Evolutionary conservation across 805 yeast species (phyloP).

Genomic region (Starmerella gropengiesseri): DNA sequence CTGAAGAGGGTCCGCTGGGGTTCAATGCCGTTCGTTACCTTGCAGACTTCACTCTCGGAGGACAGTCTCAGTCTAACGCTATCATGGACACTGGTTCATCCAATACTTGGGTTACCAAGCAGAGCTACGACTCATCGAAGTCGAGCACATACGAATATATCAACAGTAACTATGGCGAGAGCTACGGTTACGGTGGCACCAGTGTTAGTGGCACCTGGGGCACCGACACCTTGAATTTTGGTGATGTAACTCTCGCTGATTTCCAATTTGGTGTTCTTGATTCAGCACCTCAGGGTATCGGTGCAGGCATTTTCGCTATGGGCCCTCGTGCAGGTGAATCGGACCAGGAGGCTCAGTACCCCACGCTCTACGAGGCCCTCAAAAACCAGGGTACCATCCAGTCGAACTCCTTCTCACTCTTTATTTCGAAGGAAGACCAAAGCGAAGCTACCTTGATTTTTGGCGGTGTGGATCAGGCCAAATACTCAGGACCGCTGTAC

Average conservation of each 20-base stretch:
- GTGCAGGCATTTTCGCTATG: constrained; percentile 27
- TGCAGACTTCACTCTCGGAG: constrained; percentile 34
- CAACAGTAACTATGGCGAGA: constrained; percentile 4
- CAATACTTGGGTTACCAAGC: constrained; percentile 49
- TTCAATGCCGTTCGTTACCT: constrained; percentile 17
- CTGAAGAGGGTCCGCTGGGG: not conserved
- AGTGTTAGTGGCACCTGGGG: constrained; percentile 49
- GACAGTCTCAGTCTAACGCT: constrained; percentile 36
- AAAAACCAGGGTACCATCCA: constrained; percentile 32
- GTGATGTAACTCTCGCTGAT: constrained; percentile 39
- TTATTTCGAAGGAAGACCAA: constrained; percentile 23
- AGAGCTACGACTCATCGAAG: constrained; percentile 24
- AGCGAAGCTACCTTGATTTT: constrained; percentile 31
- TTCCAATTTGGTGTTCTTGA: constrained; percentile 66
- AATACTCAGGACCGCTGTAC: constrained; percentile 32
- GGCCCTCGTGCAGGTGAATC: constrained; percentile 28
- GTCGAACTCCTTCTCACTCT: constrained; percentile 36
- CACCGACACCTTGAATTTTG: constrained; percentile 45
- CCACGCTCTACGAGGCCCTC: constrained; percentile 25
- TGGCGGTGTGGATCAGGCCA: constrained; percentile 36
- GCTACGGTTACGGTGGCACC: constrained; percentile 12
- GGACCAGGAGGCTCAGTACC: constrained; percentile 14
- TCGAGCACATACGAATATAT: constrained; percentile 21
- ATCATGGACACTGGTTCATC: constrained; percentile 61
- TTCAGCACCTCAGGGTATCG: constrained; percentile 36